Percentiles rank a stretch among this genome's conserved stretches.
Evolutionary conservation across 164 flowering plant genomes (phyloP).

Genomic region (Annona cherimola): DNA sequence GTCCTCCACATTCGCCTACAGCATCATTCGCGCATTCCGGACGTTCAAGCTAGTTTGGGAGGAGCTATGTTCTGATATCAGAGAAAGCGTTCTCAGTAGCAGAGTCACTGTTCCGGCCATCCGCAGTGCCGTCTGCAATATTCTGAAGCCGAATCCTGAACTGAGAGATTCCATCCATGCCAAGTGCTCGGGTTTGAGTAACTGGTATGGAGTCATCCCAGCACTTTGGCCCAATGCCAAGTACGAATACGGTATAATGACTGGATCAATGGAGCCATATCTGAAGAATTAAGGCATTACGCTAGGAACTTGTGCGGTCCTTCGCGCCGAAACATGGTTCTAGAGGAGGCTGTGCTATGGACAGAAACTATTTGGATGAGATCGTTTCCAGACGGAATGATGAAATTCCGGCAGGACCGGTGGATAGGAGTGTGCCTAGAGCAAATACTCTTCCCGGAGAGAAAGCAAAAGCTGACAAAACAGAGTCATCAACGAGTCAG

Average conservation of each 20-base stretch:
- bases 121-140: constrained; percentile 56
- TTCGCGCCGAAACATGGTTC: too few relatives aligned
- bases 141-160: constrained; percentile 69
- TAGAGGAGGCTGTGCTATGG: too few relatives aligned
- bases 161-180: constrained; percentile 50
- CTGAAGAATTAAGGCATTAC: constrained; percentile 82
- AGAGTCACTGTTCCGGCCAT: constrained; percentile 59
- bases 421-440: too few relatives aligned
- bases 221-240: constrained; percentile 79
- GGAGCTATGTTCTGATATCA: constrained; percentile 62
- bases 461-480: too few relatives aligned
- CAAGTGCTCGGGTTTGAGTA: constrained; percentile 51
- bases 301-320: constrained; percentile 72
- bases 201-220: constrained; percentile 87
- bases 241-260: constrained; percentile 88
- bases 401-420: too few relatives aligned
- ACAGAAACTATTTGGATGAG: too few relatives aligned
- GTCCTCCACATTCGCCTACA: constrained; percentile 76
- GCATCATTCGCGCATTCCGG: constrained; percentile 71
- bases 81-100: constrained; percentile 47
- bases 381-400: too few relatives aligned
- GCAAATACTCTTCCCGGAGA: too few relatives aligned
- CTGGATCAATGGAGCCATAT: constrained; percentile 95
- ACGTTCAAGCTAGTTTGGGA: constrained; percentile 80
- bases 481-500: too few relatives aligned